Conservation (phyloP, 768 basidiomycete genomes). For the Tylopilus felleus region DNA sequence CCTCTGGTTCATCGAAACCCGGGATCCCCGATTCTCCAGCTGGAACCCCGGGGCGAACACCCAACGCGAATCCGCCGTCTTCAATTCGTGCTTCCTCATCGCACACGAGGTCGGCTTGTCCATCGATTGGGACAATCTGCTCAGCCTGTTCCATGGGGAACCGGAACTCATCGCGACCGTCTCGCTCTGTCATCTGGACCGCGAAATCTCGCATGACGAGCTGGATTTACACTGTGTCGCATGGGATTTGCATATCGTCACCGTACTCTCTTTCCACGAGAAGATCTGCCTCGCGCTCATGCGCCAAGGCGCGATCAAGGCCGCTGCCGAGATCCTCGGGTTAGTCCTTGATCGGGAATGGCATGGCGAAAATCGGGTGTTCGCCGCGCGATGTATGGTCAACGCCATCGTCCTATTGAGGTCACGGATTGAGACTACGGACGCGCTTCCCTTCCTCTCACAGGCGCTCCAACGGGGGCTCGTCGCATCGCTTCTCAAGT, state of each 20-base stretch:
- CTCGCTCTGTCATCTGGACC: constrained; percentile 25
- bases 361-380: constrained; percentile 3
- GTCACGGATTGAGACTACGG: constrained; percentile 21
- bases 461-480: constrained; percentile 23
- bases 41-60: constrained; percentile 5
- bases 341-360: constrained; percentile 17
- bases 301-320: constrained; percentile 24
- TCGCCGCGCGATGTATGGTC: constrained; percentile 22
- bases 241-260: constrained; percentile 30
- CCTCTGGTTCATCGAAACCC: constrained; percentile 28
- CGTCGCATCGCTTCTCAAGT: constrained; percentile 23
- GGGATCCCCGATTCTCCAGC: constrained; percentile 23
- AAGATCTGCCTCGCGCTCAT: constrained; percentile 19
- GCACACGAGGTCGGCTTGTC: constrained; percentile 17
- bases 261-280: constrained; percentile 17
- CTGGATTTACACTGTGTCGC: constrained; percentile 25
- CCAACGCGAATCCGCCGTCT: constrained; percentile 30
- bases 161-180: constrained; percentile 16
- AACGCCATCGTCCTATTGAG: constrained; percentile 19
- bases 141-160: constrained; percentile 21
- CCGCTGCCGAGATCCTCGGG: constrained; percentile 20
- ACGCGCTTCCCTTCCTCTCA: constrained; percentile 25
- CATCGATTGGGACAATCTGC: constrained; percentile 25
- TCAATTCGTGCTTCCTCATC: constrained; percentile 28
- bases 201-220: constrained; percentile 17